phyloP scores from a whole-genome alignment of 176 grass and related monocot species.

The Pontederia crassipes region DNA sequence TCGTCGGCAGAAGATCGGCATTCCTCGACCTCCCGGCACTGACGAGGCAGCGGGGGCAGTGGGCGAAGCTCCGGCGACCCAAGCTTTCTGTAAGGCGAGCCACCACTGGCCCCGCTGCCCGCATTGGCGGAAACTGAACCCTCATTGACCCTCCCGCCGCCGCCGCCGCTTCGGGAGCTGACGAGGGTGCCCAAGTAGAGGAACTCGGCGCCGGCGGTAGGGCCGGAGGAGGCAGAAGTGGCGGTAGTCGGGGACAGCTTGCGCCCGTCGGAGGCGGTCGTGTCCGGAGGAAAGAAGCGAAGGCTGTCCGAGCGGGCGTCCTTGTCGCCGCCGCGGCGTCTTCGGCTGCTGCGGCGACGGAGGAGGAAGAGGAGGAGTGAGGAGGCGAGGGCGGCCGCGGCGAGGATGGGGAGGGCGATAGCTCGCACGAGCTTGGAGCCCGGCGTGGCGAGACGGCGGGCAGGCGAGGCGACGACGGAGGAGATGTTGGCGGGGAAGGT shows the following conservation, averaged over 20 bases:
- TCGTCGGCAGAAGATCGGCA: conserved; percentile 8
- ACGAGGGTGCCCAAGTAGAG: conserved; percentile 30
- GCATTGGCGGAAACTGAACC: conserved; percentile 4
- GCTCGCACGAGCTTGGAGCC: conserved; percentile 10
- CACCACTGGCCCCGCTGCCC: not conserved
- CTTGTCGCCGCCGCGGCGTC: conserved; percentile 1
- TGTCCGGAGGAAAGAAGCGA: conserved; percentile 19
- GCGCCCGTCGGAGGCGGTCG: conserved; percentile 30
- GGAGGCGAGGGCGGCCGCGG: conserved; percentile 18
- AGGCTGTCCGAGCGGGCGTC: conserved; percentile 25
- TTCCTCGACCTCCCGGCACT: conserved; percentile 27
- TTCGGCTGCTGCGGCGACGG: conserved; percentile 12
- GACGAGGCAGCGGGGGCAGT: conserved; percentile 26
- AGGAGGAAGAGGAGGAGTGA: conserved; percentile 10
- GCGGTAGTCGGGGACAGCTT: conserved; percentile 18
- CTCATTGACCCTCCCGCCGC: not conserved
- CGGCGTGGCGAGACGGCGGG: not conserved
- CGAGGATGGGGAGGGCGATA: conserved; percentile 10
- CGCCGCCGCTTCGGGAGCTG: conserved; percentile 8
- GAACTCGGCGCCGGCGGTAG: conserved; percentile 22
- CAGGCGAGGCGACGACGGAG: conserved; percentile 19
- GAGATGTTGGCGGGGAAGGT: conserved; percentile 33
- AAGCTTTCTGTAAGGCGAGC: not conserved
- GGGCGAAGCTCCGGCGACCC: conserved; percentile 34
- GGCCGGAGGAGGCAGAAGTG: not conserved